These are phyloP conservation scores for Sporothrix globosa DNA, from an alignment of 2,329 filamentous ascomycete genomes.

Conservation along the genomic window DNA sequence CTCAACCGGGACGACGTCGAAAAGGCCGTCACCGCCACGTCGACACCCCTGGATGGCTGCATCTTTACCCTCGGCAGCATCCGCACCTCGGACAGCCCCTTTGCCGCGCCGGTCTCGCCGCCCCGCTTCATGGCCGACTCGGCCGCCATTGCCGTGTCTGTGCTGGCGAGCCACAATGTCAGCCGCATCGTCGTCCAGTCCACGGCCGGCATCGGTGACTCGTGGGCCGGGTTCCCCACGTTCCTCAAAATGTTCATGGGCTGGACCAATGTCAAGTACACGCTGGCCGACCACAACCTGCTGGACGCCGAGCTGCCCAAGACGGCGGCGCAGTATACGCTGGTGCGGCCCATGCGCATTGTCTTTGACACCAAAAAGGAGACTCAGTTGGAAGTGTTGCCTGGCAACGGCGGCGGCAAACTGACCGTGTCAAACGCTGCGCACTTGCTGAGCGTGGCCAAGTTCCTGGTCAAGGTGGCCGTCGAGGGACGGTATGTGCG, in stretches of 20 bases:
- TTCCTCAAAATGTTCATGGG: slow-evolving; percentile 45
- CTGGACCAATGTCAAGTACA: slow-evolving; percentile 48
- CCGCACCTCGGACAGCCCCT: slow-evolving; percentile 48
- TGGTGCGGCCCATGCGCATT: slow-evolving; percentile 44
- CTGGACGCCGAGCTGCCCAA: slow-evolving; percentile 45
- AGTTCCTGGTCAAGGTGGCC: slow-evolving; percentile 45
- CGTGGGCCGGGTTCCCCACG: slow-evolving; percentile 44
- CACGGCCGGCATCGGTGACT: slow-evolving; percentile 47
- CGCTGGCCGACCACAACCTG: slow-evolving; percentile 45
- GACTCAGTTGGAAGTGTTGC: slow-evolving; percentile 40
- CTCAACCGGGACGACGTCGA: slow-evolving; percentile 44
- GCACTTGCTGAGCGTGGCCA: slow-evolving; percentile 40
- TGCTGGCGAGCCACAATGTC: slow-evolving; percentile 41
- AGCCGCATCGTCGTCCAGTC: slow-evolving; percentile 47
- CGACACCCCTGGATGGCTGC: slow-evolving; percentile 39
- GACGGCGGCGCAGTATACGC: slow-evolving; percentile 43
- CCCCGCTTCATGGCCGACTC: slow-evolving; percentile 47
- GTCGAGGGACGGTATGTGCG: slow-evolving; percentile 37
- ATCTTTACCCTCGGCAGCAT: slow-evolving; percentile 48
- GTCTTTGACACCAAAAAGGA: slow-evolving; percentile 40
- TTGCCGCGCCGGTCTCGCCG: slow-evolving; percentile 46
- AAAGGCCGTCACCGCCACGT: slow-evolving; percentile 39
- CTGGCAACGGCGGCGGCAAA: slow-evolving; percentile 40
- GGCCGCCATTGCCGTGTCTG: slow-evolving; percentile 42
- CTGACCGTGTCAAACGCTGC: slow-evolving; percentile 43